These are phyloP conservation scores for Fusarium sp. DNA, from an alignment of 2,329 filamentous ascomycete genomes.

Conservation along the genomic window DNA sequence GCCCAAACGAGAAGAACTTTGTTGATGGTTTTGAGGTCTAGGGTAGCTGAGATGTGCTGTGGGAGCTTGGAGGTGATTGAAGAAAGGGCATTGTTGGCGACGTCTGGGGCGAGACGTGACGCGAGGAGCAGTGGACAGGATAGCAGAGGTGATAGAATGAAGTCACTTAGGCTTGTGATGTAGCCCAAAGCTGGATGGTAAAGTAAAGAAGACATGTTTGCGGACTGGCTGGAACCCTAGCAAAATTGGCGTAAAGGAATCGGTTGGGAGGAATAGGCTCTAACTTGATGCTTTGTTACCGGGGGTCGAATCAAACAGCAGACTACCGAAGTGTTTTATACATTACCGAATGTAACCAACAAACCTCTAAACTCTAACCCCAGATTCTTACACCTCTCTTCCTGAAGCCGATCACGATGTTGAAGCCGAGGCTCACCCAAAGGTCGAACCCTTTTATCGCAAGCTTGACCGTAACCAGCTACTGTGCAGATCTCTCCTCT, in stretches of 20 bases:
- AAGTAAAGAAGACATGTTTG: constrained; percentile 40
- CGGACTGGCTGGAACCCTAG: background rate
- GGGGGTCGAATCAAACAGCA: no score
- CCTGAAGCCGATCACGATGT: constrained; percentile 3
- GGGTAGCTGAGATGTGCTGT: constrained; percentile 5
- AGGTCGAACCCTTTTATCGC: constrained; percentile 4
- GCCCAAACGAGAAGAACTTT: constrained; percentile 39
- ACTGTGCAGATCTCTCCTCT: constrained; percentile 17
- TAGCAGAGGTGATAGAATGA: constrained; percentile 37
- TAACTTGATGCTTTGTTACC: background rate
- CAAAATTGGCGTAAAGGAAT: background rate
- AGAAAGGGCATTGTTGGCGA: constrained; percentile 27
- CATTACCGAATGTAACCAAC: background rate
- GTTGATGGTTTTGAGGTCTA: constrained; percentile 14
- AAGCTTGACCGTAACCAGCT: constrained; percentile 31
- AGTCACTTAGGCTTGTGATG: constrained; percentile 1
- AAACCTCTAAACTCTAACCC: background rate
- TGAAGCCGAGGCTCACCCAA: constrained; percentile 19
- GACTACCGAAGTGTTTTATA: constrained; percentile 9
- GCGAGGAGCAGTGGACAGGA: constrained; percentile 36
- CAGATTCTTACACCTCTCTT: background rate
- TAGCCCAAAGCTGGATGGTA: constrained; percentile 37
- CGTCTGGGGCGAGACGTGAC: constrained; percentile 28
- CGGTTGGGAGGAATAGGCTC: no score
- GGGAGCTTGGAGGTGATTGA: constrained; percentile 16